A percentile compares a stretch with the other conserved stretches of the same genome.
These are phyloP conservation scores for Penicillium sclerotigenum DNA, from an alignment of 2,329 filamentous ascomycete genomes.

Conservation along the genomic window DNA sequence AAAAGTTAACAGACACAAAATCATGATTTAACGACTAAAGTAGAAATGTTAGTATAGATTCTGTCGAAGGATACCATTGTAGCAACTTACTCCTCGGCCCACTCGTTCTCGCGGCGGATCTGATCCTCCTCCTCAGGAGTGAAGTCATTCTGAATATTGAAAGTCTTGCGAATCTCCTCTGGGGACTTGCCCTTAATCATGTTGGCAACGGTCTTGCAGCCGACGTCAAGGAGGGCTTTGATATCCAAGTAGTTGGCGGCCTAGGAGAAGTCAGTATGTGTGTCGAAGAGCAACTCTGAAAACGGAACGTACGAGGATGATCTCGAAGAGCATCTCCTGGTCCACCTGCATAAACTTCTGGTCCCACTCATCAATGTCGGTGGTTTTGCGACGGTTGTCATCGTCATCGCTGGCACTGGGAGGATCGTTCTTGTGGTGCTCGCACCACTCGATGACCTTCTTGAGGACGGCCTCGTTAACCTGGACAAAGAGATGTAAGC, in stretches of 20 bases:
- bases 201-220: constrained; percentile 99
- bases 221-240: constrained; percentile 94
- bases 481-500: constrained; percentile 38
- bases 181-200: constrained; percentile 99
- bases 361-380: constrained; percentile 99
- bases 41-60: constrained; percentile 8
- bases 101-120: constrained; percentile 87
- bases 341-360: constrained; percentile 99
- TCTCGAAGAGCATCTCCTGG: constrained; percentile 99
- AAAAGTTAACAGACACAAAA: neutral
- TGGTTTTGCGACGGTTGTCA: constrained; percentile 95
- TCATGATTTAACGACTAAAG: constrained; percentile 50
- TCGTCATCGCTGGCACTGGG: constrained; percentile 78
- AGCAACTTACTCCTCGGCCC: constrained; percentile 69
- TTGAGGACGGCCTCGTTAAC: constrained; percentile 90
- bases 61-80: neutral
- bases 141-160: constrained; percentile 99
- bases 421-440: constrained; percentile 88
- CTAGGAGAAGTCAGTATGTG: constrained; percentile 43
- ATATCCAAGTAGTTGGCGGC: constrained; percentile 99
- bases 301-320: constrained; percentile 72
- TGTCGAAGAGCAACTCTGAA: neutral
- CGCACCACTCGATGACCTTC: constrained; percentile 98
- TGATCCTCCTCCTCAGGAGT: constrained; percentile 98
- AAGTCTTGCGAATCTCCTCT: constrained; percentile 98